Base-by-base conservation (phyloP, 1,139 yeast genomes). In the Hyphopichia wangnamkhiaoensis region DNA sequence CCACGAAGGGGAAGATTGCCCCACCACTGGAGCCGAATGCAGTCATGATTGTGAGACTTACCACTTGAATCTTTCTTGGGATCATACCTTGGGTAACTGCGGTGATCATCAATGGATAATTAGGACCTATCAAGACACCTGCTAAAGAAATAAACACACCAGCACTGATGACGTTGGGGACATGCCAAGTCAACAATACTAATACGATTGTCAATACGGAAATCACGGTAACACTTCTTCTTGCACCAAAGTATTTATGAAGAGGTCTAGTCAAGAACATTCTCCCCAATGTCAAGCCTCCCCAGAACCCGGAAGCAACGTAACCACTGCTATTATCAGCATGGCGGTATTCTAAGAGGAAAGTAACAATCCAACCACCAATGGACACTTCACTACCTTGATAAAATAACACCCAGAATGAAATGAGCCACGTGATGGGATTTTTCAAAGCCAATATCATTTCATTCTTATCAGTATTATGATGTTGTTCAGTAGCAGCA, bases 361-460 rank as follows among this genome's bases (percentile, higher is more conserved):
- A 83, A 0, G 89, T 79, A 29, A 82, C 84, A 26, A 80, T 72
- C 89, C 89, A 84, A 23, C 88, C 88, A 16, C 84, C 88, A 49
- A 81, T 58, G 0, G 84, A 65, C 4, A 83, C 88, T 54, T 84
- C 90, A 2, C 78, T 72, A 3, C 90, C 91, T 50, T 82, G 85
- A 49, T 84, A 84, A 48, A 76, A 74, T 37, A 83, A 70, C 6
- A 80, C 72, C 45, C 77, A 75, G 35, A 75, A 50, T 1, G 85
- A 71, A 32, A 75, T 52, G 2, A 76, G 47, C 88, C 88, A 82
- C 1, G 84, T 77, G 33, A 65, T 58, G 10, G 56, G 55, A 43
- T 65, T 68, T 41, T 59, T 63, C 31, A 79, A 49, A 1, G 83
- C 76, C 19, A 43, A 45, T 3, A 44, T 35, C 53, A 60, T 53